phyloP scores from a whole-genome alignment of 78 protist genomes.

The Dictyostelium intermedium region DNA sequence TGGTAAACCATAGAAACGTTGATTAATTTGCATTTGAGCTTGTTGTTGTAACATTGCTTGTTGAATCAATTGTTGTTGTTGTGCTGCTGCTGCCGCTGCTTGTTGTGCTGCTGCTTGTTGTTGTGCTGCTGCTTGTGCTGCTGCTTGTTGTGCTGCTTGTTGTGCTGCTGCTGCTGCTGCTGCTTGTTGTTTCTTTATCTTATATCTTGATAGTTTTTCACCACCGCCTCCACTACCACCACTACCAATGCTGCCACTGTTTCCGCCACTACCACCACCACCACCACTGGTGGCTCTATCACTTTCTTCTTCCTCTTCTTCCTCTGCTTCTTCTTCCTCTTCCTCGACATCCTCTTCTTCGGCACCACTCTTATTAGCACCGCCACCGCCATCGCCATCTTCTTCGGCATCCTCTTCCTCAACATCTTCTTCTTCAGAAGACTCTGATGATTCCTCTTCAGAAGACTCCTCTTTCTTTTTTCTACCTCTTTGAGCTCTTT shows the following conservation, averaged over 20 bases:
- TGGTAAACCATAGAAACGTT: neutral
- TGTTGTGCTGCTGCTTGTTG: constrained; percentile 8
- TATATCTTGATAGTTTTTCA: neutral
- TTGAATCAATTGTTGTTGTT: constrained; percentile 32
- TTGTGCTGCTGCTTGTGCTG: neutral
- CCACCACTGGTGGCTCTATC: neutral
- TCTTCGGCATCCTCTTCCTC: neutral
- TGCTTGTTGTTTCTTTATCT: constrained; percentile 17
- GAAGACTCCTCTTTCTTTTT: neutral
- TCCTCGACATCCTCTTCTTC: neutral
- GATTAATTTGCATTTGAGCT: constrained; percentile 9
- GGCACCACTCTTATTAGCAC: neutral
- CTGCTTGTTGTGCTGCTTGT: neutral
- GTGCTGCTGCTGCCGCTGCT: neutral
- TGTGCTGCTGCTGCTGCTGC: neutral
- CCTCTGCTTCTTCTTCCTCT: neutral
- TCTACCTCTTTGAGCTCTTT: neutral
- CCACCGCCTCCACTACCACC: neutral
- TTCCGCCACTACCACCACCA: neutral
- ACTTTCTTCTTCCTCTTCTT: neutral
- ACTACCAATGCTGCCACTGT: neutral
- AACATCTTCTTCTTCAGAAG: neutral
- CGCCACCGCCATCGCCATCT: neutral
- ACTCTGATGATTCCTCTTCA: neutral
- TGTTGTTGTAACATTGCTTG: constrained; percentile 10